Percentiles rank a stretch among this genome's conserved stretches.
Conservation (phyloP, 306 rosid genomes). For the Lathyrus sativus region DNA sequence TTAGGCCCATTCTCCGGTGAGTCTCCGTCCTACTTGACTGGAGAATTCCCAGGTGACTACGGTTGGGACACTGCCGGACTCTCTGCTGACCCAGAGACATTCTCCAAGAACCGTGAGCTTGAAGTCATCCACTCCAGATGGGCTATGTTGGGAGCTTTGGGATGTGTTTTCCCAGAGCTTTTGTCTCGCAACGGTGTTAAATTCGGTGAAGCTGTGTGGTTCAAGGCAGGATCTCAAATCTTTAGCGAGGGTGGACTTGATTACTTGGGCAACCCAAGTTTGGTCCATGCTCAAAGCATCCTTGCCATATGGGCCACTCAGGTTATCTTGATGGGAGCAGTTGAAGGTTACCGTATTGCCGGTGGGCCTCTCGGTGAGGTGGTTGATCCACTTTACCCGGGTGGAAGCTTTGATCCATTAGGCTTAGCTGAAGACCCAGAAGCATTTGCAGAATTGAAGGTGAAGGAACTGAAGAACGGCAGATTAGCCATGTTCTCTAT, state of each 20-base stretch:
- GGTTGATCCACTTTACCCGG: slow-evolving; percentile 14
- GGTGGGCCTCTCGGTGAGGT: slow-evolving; percentile 4
- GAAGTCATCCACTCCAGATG: too few relatives aligned
- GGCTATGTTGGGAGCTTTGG: too few relatives aligned
- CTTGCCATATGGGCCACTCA: slow-evolving; percentile 37
- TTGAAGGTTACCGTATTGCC: slow-evolving; percentile 38
- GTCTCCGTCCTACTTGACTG: neutral
- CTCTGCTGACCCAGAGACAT: slow-evolving; percentile 16
- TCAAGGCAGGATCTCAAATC: too few relatives aligned
- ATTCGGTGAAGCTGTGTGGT: too few relatives aligned
- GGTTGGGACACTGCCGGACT: slow-evolving; percentile 39
- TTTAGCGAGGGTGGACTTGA: too few relatives aligned
- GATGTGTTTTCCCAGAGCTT: too few relatives aligned
- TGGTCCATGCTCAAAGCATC: slow-evolving; percentile 35
- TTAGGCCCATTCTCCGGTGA: too few relatives aligned
- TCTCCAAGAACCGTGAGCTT: too few relatives aligned
- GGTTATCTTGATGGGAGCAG: neutral
- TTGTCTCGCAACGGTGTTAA: too few relatives aligned
- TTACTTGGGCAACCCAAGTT: neutral
- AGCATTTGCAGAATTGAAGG: slow-evolving; percentile 38
- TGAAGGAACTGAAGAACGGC: slow-evolving; percentile 13
- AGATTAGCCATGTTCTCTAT: too few relatives aligned
- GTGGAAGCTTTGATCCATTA: too few relatives aligned
- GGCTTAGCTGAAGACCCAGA: slow-evolving; percentile 39
- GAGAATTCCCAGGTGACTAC: slow-evolving; percentile 30